Evolutionary conservation across 441 rosid genomes (phyloP).

Genomic region (Erodium trifolium): DNA sequence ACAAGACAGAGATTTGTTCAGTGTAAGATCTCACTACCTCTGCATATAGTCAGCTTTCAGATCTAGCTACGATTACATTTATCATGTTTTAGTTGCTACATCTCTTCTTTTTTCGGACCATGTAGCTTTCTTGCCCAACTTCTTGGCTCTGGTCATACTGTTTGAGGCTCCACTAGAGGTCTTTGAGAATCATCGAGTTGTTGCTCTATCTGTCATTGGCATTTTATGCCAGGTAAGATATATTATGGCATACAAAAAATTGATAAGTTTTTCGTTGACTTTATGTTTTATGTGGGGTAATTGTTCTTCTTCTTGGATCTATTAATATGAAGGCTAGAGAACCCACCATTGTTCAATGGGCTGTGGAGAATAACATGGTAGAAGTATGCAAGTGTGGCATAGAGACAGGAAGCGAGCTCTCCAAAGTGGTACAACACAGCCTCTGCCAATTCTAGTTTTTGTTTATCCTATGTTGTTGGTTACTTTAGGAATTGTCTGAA

Average conservation of each 20-base stretch:
- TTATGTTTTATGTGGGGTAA: background rate
- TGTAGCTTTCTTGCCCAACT: slow-evolving; percentile 6
- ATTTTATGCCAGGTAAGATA: slow-evolving; percentile 6
- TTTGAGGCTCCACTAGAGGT: slow-evolving; percentile 6
- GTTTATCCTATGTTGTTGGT: background rate
- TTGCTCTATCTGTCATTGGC: slow-evolving; percentile 6
- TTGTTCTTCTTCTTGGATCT: background rate
- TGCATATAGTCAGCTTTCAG: background rate
- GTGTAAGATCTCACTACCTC: background rate
- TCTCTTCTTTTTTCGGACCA: background rate
- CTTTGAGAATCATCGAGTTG: background rate
- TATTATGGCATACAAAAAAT: background rate
- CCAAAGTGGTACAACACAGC: slow-evolving; percentile 2
- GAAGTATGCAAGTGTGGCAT: background rate
- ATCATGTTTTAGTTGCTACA: background rate
- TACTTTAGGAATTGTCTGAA: background rate
- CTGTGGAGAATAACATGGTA: slow-evolving; percentile 1
- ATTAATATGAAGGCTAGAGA: slow-evolving; percentile 1
- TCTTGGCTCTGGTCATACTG: slow-evolving; percentile 2
- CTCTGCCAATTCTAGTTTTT: background rate
- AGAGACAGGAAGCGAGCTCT: slow-evolving; percentile 5
- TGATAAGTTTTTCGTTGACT: background rate
- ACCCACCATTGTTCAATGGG: slow-evolving; percentile 7
- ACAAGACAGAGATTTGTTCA: slow-evolving; percentile 6
- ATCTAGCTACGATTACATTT: background rate